These are phyloP conservation scores for Irpex lacteus DNA, from an alignment of 1,284 basidiomycete species.

Conservation along the genomic window DNA sequence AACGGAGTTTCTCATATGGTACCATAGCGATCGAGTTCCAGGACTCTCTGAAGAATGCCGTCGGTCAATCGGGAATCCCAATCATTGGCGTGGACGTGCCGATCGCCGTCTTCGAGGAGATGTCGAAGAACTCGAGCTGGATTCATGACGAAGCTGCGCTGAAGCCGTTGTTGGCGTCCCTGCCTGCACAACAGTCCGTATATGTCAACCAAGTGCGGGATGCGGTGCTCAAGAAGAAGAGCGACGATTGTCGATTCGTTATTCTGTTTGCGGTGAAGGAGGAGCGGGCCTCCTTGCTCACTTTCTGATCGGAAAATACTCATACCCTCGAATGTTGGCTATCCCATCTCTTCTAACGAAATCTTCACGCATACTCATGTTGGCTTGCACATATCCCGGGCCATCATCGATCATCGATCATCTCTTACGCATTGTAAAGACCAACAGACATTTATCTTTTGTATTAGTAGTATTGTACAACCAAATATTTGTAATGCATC, in stretches of 20 bases:
- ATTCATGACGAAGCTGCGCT: constrained; percentile 72
- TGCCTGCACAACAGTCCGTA: constrained; percentile 52
- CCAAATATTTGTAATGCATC: too few species aligned
- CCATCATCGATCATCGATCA: too few species aligned
- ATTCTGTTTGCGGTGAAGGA: constrained; percentile 69
- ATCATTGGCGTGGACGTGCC: constrained; percentile 72
- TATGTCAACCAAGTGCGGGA: constrained; percentile 70
- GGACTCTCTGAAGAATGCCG: constrained; percentile 50
- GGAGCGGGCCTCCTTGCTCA: constrained; percentile 64
- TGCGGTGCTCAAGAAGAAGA: constrained; percentile 54
- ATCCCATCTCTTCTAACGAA: too few species aligned
- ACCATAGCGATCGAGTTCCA: constrained; percentile 59
- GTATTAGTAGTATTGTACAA: too few species aligned
- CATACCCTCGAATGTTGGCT: too few species aligned
- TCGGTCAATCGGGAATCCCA: constrained; percentile 54
- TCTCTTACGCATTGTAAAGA: too few species aligned
- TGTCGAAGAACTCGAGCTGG: constrained; percentile 60
- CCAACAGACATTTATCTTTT: too few species aligned
- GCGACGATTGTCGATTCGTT: constrained; percentile 61
- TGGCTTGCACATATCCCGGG: too few species aligned
- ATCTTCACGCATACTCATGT: too few species aligned
- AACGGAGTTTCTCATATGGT: neutral
- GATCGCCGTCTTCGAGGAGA: constrained; percentile 53
- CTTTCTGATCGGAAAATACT: constrained; percentile 25
- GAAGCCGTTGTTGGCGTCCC: constrained; percentile 52